Evolutionary conservation across 805 yeast species (phyloP).

Genomic region (Aciculoconidium aculeatum): DNA sequence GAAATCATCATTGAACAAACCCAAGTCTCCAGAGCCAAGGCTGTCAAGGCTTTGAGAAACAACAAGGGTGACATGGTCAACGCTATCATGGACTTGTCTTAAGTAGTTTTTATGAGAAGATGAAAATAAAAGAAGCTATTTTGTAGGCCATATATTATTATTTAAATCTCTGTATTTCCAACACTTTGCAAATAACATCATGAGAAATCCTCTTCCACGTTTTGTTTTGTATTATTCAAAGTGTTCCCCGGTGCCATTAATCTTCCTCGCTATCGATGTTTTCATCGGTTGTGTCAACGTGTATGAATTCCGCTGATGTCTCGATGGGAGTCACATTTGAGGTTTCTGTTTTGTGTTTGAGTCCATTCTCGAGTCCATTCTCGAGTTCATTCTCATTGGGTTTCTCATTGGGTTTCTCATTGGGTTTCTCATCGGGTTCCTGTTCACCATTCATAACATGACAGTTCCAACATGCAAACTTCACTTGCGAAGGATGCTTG

Average conservation of each 20-base stretch:
- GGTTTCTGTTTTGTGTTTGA: not conserved
- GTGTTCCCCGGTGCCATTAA: no score
- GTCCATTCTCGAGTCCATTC: not conserved
- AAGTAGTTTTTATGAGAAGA: no score
- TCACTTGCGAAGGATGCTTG: constrained; percentile 40
- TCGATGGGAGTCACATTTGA: no score
- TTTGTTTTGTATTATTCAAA: no score
- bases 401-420: not conserved
- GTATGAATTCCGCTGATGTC: no score
- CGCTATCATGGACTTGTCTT: constrained; percentile 80
- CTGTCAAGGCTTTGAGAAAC: constrained; percentile 81
- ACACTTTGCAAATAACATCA: no score
- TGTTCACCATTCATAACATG: constrained; percentile 37
- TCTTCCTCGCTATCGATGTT: no score
- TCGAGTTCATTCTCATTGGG: not conserved
- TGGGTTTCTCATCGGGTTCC: not conserved
- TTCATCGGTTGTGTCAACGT: no score
- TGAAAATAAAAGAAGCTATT: no score
- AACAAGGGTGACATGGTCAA: constrained; percentile 94
- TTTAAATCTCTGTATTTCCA: no score
- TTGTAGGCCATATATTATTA: no score
- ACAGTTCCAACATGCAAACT: constrained; percentile 63
- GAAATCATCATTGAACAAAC: constrained; percentile 89
- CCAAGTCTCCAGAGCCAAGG: constrained; percentile 81
- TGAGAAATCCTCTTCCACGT: no score